Evolutionary conservation across 345 rosid genomes (phyloP).

Genomic region (Odontarrhena argentea): DNA sequence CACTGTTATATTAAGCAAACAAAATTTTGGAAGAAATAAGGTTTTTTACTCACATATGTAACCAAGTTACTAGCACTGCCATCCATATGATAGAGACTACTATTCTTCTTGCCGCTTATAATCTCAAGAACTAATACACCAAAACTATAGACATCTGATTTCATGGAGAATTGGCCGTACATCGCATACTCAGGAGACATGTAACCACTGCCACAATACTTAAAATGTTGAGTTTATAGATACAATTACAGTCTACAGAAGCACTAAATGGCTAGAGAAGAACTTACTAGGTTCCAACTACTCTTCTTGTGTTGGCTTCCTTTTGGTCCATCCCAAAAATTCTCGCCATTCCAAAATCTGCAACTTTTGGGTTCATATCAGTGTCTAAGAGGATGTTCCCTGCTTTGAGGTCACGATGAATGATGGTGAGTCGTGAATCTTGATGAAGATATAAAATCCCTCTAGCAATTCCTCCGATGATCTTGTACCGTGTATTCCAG

Average conservation of each 20-base stretch:
- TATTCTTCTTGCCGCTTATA: conserved; percentile 33
- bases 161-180: conserved; percentile 39
- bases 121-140: conserved; percentile 37
- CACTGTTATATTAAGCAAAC: too few species aligned
- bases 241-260: not conserved
- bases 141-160: conserved; percentile 42
- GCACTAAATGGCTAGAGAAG: not conserved
- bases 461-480: conserved; percentile 49
- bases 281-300: conserved; percentile 58
- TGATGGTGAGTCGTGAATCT: conserved; percentile 51
- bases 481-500: conserved; percentile 41
- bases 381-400: conserved; percentile 51
- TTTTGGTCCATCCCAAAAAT: conserved; percentile 44
- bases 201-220: conserved; percentile 28
- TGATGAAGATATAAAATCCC: conserved; percentile 48
- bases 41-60: too few species aligned
- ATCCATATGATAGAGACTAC: not conserved
- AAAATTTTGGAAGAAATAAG: too few species aligned
- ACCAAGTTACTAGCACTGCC: too few species aligned
- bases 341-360: conserved; percentile 53
- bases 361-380: conserved; percentile 46
- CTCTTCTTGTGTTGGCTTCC: conserved; percentile 42
- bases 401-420: conserved; percentile 49
- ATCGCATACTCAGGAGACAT: conserved; percentile 42
- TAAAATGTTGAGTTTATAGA: not conserved